These are phyloP conservation scores for Dispira simplex DNA, from an alignment of 192 early-diverging fungal genomes.

Conservation along the genomic window DNA sequence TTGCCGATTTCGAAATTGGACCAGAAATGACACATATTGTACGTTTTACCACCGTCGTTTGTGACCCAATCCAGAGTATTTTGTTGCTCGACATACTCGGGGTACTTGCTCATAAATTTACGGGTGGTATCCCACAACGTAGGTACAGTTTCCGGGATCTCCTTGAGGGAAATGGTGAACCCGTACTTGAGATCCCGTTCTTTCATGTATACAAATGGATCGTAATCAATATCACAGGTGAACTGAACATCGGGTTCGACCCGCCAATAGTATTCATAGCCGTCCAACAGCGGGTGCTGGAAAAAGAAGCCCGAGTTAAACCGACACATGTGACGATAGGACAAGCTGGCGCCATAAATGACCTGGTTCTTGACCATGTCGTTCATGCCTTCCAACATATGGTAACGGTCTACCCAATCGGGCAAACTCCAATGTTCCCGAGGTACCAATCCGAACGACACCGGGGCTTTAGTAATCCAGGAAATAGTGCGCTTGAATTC, in stretches of 20 bases:
- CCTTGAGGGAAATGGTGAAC: constrained; percentile 57
- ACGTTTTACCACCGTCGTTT: constrained; percentile 30
- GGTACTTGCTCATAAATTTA: constrained; percentile 30
- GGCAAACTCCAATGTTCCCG: too few relatives aligned
- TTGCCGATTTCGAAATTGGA: constrained; percentile 64
- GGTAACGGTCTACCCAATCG: too few relatives aligned
- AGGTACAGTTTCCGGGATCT: constrained; percentile 50
- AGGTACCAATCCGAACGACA: too few relatives aligned
- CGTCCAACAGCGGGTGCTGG: constrained; percentile 45
- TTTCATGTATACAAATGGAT: constrained; percentile 73
- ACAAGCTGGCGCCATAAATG: constrained; percentile 46
- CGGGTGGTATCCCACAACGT: constrained; percentile 53
- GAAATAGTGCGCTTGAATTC: too few relatives aligned
- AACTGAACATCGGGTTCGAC: constrained; percentile 73
- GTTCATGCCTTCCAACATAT: constrained; percentile 32
- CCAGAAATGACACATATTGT: constrained; percentile 47
- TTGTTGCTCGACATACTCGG: constrained; percentile 12
- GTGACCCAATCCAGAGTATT: constrained; percentile 10
- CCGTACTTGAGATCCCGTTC: constrained; percentile 69
- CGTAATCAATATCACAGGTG: constrained; percentile 67
- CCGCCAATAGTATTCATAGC: constrained; percentile 79
- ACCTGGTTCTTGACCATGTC: constrained; percentile 33
- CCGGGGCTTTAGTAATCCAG: too few relatives aligned
- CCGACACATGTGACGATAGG: constrained; percentile 64
- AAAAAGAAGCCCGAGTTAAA: constrained; percentile 68